Conservation (phyloP, 805 yeast species). For the Yamadazyma akitaensis region DNA sequence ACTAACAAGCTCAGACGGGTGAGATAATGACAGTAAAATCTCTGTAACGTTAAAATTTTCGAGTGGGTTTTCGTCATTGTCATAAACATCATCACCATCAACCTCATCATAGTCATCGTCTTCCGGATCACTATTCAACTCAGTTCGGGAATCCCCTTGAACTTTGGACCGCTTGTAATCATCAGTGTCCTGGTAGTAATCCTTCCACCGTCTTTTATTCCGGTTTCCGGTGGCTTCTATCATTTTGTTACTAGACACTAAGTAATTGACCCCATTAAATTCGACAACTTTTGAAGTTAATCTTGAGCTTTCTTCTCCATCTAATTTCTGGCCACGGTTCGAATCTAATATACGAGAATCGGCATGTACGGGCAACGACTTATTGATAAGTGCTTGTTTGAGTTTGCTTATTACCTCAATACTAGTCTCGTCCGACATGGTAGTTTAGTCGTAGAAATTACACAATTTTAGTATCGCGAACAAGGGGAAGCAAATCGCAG, state of each 20-base stretch:
- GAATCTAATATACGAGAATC: conserved; percentile 11
- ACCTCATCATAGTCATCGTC: conserved; percentile 13
- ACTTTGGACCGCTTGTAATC: conserved; percentile 10
- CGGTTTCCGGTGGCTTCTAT: conserved; percentile 26
- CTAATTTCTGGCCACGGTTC: conserved; percentile 34
- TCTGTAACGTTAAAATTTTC: conserved; percentile 33
- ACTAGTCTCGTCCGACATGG: conserved; percentile 27
- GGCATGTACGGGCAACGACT: conserved; percentile 11
- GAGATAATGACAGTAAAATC: conserved; percentile 71
- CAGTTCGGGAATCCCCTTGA: conserved; percentile 2
- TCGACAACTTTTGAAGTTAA: conserved; percentile 36
- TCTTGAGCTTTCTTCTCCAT: conserved; percentile 14
- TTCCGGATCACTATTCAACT: conserved; percentile 17
- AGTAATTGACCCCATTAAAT: conserved; percentile 32
- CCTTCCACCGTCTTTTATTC: conserved; percentile 37
- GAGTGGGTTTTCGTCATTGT: conserved; percentile 28
- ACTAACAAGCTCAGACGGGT: conserved; percentile 72
- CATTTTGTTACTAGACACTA: conserved; percentile 35
- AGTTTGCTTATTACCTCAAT: conserved; percentile 37
- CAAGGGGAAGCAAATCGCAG: conserved; percentile 1
- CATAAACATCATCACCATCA: conserved; percentile 15
- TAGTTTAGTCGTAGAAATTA: neutral
- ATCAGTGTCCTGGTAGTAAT: conserved; percentile 16
- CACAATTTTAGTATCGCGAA: neutral
- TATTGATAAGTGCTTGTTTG: conserved; percentile 29